Percentiles rank a stretch among this genome's conserved stretches.
Evolutionary conservation across 2,329 filamentous ascomycete genomes (phyloP).

Genomic region (Curvularia hawaiiensis): DNA sequence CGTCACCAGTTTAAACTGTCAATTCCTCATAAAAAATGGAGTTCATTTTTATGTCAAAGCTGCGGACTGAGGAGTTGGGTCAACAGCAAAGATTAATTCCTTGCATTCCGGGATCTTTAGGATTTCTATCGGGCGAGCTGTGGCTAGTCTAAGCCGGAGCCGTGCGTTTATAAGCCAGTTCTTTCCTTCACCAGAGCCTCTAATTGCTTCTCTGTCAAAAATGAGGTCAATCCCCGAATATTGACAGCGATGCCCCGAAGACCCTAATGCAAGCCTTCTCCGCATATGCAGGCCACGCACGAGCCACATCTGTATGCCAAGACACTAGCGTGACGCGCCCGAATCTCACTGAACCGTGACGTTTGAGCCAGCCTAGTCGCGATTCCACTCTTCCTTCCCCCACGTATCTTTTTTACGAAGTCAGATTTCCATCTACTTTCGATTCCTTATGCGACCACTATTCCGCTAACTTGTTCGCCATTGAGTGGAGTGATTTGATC

Average conservation of each 20-base stretch:
- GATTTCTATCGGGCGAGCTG: neutral
- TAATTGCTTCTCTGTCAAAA: neutral
- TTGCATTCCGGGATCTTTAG: neutral
- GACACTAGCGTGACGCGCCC: conserved; percentile 15
- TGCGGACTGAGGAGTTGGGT: neutral
- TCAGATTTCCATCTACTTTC: neutral
- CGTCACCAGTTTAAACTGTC: too few relatives aligned
- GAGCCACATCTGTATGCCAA: conserved; percentile 15
- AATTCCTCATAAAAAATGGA: too few relatives aligned
- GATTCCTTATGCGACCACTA: conserved; percentile 6
- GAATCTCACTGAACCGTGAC: conserved; percentile 17
- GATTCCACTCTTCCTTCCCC: conserved; percentile 3
- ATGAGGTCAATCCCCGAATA: neutral
- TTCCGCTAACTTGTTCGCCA: neutral
- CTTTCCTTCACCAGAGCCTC: neutral
- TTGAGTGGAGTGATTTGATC: conserved; percentile 4
- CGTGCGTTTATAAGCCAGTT: neutral
- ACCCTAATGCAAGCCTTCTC: conserved; percentile 13
- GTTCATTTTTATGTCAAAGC: too few relatives aligned
- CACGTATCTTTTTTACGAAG: neutral
- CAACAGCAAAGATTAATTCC: neutral
- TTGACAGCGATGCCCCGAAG: neutral
- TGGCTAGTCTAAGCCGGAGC: neutral
- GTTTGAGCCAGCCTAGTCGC: conserved; percentile 15
- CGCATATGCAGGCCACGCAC: conserved; percentile 12